A percentile compares a stretch with the other conserved stretches of the same genome.
Evolutionary conservation across 495 filamentous ascomycete species (phyloP).

Genomic region (Xylaria scruposa): DNA sequence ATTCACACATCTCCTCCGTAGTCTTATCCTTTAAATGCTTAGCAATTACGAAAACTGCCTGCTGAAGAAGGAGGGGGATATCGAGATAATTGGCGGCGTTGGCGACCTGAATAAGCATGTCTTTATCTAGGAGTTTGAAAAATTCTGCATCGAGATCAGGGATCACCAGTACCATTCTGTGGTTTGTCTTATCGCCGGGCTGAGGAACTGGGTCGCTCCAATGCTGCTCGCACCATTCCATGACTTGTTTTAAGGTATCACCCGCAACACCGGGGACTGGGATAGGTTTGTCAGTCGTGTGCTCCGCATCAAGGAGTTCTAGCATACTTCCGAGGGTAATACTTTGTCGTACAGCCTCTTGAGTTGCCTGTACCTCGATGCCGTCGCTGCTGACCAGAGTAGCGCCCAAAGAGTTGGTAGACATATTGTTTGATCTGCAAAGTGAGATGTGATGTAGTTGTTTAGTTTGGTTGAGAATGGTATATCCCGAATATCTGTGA

Average conservation of each 20-base stretch:
- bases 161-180: not conserved
- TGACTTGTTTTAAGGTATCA: not conserved
- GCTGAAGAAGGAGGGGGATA: not conserved
- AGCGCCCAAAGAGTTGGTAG: not conserved
- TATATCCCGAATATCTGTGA: not conserved
- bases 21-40: not conserved
- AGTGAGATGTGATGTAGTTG: not conserved
- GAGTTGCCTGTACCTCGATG: constrained; percentile 5
- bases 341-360: not conserved
- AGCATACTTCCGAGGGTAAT: not conserved
- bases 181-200: not conserved
- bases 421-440: not conserved
- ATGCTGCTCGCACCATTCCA: constrained; percentile 16
- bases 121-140: not conserved
- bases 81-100: constrained; percentile 1
- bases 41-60: not conserved
- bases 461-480: not conserved
- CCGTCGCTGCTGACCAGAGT: not conserved
- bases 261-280: not conserved
- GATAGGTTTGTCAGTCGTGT: not conserved
- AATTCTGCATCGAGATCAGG: not conserved
- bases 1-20: not conserved
- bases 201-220: not conserved
- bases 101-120: not conserved
- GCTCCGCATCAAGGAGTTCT: not conserved